Evolutionary conservation across 1,284 basidiomycete species (phyloP).

Genomic region (Schizophyllum amplum): DNA sequence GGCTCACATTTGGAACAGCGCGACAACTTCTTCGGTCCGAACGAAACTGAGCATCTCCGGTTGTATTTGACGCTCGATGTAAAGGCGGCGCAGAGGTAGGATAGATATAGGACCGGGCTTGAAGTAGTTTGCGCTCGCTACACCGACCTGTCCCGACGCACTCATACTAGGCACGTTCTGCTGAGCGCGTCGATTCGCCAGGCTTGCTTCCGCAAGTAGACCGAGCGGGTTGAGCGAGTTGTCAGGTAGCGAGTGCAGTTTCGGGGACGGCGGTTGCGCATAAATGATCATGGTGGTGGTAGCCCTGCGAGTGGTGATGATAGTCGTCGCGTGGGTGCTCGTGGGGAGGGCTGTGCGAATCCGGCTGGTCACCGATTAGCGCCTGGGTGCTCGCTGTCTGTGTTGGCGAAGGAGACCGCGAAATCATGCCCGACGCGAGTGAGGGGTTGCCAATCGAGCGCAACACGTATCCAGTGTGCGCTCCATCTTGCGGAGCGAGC

Average conservation of each 20-base stretch:
- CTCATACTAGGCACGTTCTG: constrained; percentile 30
- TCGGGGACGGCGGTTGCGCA: constrained; percentile 47
- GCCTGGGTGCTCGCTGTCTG: constrained; percentile 51
- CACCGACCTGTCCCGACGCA: constrained; percentile 47
- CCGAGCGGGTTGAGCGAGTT: constrained; percentile 88
- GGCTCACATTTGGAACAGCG: constrained; percentile 88
- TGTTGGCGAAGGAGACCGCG: constrained; percentile 74
- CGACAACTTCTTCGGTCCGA: constrained; percentile 76
- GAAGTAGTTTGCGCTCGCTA: constrained; percentile 90
- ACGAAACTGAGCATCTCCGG: constrained; percentile 88
- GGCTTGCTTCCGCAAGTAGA: constrained; percentile 82
- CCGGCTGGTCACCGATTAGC: constrained; percentile 29
- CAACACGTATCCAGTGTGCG: constrained; percentile 84
- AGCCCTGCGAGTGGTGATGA: not conserved
- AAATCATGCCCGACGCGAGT: constrained; percentile 70
- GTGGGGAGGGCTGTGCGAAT: constrained; percentile 7
- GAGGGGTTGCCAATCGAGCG: constrained; percentile 77
- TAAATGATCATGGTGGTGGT: constrained; percentile 25
- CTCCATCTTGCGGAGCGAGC: constrained; percentile 90
- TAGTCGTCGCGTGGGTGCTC: not conserved
- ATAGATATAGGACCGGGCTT: constrained; percentile 89
- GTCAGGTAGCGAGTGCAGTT: constrained; percentile 85
- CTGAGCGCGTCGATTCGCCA: constrained; percentile 70
- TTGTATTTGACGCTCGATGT: constrained; percentile 84
- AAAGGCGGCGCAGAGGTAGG: constrained; percentile 74